phyloP scores from a whole-genome alignment of 345 rosid genomes.

The Euphorbia peplus region DNA sequence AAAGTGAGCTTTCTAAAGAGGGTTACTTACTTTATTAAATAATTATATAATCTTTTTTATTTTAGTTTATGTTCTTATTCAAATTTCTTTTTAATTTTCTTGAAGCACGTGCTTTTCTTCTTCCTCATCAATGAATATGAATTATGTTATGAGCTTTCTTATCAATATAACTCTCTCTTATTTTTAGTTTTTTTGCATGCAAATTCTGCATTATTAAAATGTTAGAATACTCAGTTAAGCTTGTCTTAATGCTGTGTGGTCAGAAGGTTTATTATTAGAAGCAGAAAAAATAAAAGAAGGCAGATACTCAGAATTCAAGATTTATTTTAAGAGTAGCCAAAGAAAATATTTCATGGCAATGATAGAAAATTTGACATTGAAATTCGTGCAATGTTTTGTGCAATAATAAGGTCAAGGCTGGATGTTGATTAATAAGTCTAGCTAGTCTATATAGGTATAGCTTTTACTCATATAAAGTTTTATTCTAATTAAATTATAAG shows the following conservation, averaged over 20 bases:
- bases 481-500: too few species aligned
- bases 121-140: neutral
- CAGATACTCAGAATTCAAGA: too few species aligned
- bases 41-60: neutral
- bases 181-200: neutral
- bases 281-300: too few species aligned
- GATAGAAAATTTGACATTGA: neutral
- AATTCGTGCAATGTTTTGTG: neutral
- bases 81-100: neutral
- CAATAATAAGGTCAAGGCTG: neutral
- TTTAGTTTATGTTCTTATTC: neutral
- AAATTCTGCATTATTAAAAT: neutral
- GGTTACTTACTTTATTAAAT: neutral
- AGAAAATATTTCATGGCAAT: neutral
- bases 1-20: conserved; percentile 7
- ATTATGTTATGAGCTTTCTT: too few species aligned
- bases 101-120: neutral
- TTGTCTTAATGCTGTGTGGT: neutral
- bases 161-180: neutral
- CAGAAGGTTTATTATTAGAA: neutral
- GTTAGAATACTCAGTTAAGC: neutral
- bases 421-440: too few species aligned
- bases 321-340: neutral
- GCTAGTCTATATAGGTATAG: too few species aligned
- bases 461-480: too few species aligned